Conservation (phyloP, 257 asterid species). For the Ballota nigra region DNA sequence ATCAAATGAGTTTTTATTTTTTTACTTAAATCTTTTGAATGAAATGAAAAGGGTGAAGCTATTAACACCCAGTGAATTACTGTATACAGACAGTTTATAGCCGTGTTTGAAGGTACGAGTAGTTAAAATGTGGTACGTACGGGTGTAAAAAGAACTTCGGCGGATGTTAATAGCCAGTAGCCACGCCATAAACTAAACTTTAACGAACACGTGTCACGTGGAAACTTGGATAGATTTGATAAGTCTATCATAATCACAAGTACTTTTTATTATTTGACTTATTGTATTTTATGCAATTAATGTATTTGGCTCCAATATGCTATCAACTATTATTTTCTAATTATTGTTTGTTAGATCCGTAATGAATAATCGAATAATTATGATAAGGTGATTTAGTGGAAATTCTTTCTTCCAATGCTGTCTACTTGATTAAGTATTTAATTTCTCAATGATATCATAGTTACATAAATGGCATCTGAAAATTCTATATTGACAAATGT, state of each 20-base stretch:
- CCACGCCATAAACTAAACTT: not conserved
- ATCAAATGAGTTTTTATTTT: not conserved
- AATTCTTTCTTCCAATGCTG: not conserved
- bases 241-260: not conserved
- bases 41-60: not conserved
- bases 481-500: slow-evolving; percentile 7
- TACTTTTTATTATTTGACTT: not conserved
- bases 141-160: not conserved
- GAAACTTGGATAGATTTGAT: not conserved
- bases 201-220: not conserved
- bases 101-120: not conserved
- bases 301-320: not conserved
- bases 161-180: not conserved
- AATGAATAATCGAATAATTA: not conserved
- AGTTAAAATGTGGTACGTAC: not conserved
- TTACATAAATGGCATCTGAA: slow-evolving; percentile 1
- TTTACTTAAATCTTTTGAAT: not conserved
- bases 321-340: not conserved
- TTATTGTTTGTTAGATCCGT: not conserved
- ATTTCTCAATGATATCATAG: not conserved
- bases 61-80: not conserved
- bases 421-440: not conserved
- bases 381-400: not conserved
- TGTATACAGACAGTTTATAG: not conserved
- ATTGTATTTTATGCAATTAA: not conserved